These are phyloP conservation scores for Nyssa sinensis DNA, from an alignment of 148 eudicot species.

Conservation along the genomic window DNA sequence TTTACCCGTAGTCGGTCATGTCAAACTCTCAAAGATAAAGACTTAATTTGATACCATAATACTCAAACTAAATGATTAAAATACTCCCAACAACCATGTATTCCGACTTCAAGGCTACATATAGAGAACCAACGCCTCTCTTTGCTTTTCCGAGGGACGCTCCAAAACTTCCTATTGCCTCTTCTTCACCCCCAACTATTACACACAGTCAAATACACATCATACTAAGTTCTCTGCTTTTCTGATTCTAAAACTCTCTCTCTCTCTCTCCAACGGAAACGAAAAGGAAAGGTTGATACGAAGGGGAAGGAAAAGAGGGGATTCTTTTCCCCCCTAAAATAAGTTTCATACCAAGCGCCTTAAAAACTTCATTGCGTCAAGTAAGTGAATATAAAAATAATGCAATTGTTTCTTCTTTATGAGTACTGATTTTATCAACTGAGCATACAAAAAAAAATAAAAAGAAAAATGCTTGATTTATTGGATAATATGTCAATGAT, in stretches of 20 bases:
- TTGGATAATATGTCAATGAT: no score
- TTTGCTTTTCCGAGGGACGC: slow-evolving; percentile 32
- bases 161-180: slow-evolving; percentile 16
- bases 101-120: slow-evolving; percentile 2
- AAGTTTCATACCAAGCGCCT: not conserved
- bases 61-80: not conserved
- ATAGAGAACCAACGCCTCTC: slow-evolving; percentile 13
- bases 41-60: no score
- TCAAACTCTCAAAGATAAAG: no score
- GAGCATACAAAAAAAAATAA: no score
- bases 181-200: slow-evolving; percentile 21
- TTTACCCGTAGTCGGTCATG: no score
- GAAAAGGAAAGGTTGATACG: slow-evolving; percentile 10
- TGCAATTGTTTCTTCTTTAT: not conserved
- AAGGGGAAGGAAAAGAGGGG: not conserved
- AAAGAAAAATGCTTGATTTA: no score
- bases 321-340: not conserved
- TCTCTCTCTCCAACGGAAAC: slow-evolving; percentile 13
- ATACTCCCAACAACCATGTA: not conserved
- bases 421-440: slow-evolving; percentile 4
- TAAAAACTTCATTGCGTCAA: not conserved
- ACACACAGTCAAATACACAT: not conserved
- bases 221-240: not conserved
- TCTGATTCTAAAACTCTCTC: not conserved
- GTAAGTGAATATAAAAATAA: slow-evolving; percentile 12